These are phyloP conservation scores for Trypanosoma lewisi DNA, from an alignment of 208 protist species.

Conservation along the genomic window DNA sequence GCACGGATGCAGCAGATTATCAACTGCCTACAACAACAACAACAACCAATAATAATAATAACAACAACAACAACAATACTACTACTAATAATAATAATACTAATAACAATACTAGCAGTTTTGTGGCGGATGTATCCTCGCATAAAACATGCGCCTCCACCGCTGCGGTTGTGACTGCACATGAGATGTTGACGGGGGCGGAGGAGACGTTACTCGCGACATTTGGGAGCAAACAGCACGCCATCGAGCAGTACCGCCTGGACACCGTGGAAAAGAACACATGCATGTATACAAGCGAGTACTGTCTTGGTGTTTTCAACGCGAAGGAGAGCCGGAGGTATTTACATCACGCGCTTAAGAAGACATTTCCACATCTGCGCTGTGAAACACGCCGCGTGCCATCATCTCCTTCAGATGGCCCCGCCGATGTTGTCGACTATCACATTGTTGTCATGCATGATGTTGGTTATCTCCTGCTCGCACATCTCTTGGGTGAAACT, in stretches of 20 bases:
- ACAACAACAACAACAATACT: background rate
- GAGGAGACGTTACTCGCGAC: background rate
- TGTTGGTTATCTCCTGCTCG: constrained; percentile 39
- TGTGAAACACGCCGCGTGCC: constrained; percentile 22
- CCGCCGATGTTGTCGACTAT: background rate
- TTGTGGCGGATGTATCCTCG: too few species aligned
- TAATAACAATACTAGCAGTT: background rate
- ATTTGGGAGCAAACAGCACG: constrained; percentile 18
- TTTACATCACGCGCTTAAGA: constrained; percentile 37
- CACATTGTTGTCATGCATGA: constrained; percentile 29
- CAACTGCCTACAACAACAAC: constrained; percentile 23
- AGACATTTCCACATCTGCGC: constrained; percentile 43
- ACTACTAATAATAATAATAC: background rate
- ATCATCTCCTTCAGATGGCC: background rate
- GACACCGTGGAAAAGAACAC: background rate
- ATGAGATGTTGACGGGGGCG: background rate
- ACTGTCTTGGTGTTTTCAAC: constrained; percentile 15
- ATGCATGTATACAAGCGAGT: constrained; percentile 7
- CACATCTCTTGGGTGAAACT: constrained; percentile 27
- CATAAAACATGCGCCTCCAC: too few species aligned
- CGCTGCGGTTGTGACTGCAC: background rate
- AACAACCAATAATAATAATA: background rate
- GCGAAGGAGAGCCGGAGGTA: constrained; percentile 19
- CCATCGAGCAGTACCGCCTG: background rate
- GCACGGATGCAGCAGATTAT: constrained; percentile 38